A percentile compares a stretch with the other conserved stretches of the same genome.
Conservation (phyloP, 2,329 filamentous ascomycete species). For the Aspergillus pseudoviridinutans region DNA sequence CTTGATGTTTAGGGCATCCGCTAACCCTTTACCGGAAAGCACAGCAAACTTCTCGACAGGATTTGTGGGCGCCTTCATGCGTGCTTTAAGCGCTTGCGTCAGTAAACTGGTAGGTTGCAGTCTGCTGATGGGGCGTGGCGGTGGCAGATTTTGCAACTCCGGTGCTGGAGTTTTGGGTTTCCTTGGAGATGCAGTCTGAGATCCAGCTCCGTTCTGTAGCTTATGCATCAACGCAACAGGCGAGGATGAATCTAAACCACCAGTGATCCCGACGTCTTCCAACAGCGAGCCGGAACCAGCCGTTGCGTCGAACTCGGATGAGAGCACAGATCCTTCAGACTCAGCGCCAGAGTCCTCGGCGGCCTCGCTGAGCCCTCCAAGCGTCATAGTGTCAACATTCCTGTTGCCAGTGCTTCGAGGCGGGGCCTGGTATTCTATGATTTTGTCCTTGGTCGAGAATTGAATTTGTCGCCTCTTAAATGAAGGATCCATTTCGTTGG, state of each 20-base stretch:
- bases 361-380: constrained; percentile 34
- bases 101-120: constrained; percentile 55
- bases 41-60: constrained; percentile 59
- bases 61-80: constrained; percentile 55
- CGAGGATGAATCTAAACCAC: constrained; percentile 49
- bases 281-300: constrained; percentile 56
- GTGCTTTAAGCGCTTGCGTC: constrained; percentile 55
- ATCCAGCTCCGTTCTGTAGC: constrained; percentile 30
- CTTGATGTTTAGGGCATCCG: constrained; percentile 59
- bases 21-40: constrained; percentile 58
- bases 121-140: constrained; percentile 59
- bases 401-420: constrained; percentile 24
- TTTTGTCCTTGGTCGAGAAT: constrained; percentile 36
- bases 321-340: constrained; percentile 47
- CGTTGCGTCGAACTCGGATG: constrained; percentile 53
- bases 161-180: constrained; percentile 46
- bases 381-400: constrained; percentile 26
- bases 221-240: constrained; percentile 43
- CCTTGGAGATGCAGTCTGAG: constrained; percentile 47
- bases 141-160: constrained; percentile 55
- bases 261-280: constrained; percentile 45
- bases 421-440: constrained; percentile 21
- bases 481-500: constrained; percentile 55
- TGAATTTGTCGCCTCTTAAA: constrained; percentile 54
- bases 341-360: constrained; percentile 47